A percentile compares a stretch with the other conserved stretches of the same genome.
These are phyloP conservation scores for Begonia fuchsioides DNA, from an alignment of 306 rosid genomes.

Conservation along the genomic window DNA sequence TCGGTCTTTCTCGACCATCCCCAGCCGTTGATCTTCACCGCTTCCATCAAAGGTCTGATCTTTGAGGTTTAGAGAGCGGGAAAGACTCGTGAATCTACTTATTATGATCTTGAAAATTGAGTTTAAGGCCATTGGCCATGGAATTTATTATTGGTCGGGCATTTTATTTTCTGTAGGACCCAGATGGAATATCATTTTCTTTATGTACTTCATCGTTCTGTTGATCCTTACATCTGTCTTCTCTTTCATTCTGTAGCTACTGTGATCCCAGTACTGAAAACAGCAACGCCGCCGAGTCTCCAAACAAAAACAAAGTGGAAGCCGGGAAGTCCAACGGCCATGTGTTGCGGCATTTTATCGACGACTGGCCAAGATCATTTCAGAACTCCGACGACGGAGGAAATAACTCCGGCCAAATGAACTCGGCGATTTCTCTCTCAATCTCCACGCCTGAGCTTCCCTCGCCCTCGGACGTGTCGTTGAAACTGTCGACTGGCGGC, in stretches of 20 bases:
- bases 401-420: slow-evolving; percentile 21
- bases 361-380: slow-evolving; percentile 81
- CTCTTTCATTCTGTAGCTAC: slow-evolving; percentile 16
- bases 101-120: too few species aligned
- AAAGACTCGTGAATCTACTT: too few species aligned
- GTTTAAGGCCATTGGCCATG: too few species aligned
- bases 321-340: slow-evolving; percentile 47
- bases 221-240: background rate
- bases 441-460: slow-evolving; percentile 49
- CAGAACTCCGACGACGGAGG: slow-evolving; percentile 37
- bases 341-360: slow-evolving; percentile 77
- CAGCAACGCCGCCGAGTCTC: slow-evolving; percentile 18
- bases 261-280: slow-evolving; percentile 30
- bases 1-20: slow-evolving; percentile 29
- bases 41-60: slow-evolving; percentile 37
- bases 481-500: slow-evolving; percentile 70
- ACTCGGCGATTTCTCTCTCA: slow-evolving; percentile 47
- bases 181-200: too few species aligned
- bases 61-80: background rate
- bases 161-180: too few species aligned
- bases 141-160: too few species aligned
- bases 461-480: slow-evolving; percentile 52
- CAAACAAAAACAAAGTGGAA: slow-evolving; percentile 22
- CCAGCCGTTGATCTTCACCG: slow-evolving; percentile 49
- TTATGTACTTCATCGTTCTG: background rate